A percentile compares a stretch with the other conserved stretches of the same genome.
Conservation (phyloP, 495 filamentous ascomycete genomes). For the Pseudomonodictys pantanalensis region DNA sequence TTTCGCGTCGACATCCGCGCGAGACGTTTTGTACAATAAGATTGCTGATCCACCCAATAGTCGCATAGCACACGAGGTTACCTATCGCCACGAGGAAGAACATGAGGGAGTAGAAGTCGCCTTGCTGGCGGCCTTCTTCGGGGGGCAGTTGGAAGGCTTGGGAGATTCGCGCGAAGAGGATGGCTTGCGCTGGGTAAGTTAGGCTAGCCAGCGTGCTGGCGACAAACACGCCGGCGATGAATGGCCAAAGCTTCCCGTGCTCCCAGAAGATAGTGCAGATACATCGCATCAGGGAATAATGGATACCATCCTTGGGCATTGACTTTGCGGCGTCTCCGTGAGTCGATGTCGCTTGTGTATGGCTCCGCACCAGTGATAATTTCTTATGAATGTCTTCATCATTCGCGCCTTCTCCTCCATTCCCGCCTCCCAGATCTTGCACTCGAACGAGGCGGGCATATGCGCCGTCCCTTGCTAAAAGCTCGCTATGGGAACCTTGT, state of each 20-base stretch:
- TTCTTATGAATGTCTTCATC: slow-evolving; percentile 8
- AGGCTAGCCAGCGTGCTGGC: slow-evolving; percentile 11
- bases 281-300: slow-evolving; percentile 20
- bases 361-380: slow-evolving; percentile 8
- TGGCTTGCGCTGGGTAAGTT: slow-evolving; percentile 39
- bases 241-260: slow-evolving; percentile 8
- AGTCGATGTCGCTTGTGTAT: slow-evolving; percentile 3
- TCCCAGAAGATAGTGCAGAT: slow-evolving; percentile 25
- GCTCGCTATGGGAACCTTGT: slow-evolving; percentile 74
- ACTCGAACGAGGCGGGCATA: slow-evolving; percentile 47
- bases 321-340: neutral
- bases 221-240: slow-evolving; percentile 5
- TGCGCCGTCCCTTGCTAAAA: slow-evolving; percentile 60
- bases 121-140: slow-evolving; percentile 14
- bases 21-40: slow-evolving; percentile 34
- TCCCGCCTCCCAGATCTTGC: slow-evolving; percentile 22
- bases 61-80: slow-evolving; percentile 57
- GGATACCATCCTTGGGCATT: neutral
- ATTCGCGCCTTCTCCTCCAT: neutral
- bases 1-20: slow-evolving; percentile 55
- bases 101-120: slow-evolving; percentile 88
- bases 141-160: slow-evolving; percentile 24
- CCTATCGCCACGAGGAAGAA: slow-evolving; percentile 88
- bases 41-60: slow-evolving; percentile 33
- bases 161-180: slow-evolving; percentile 37